Evolutionary conservation across 108 stramenopile species (phyloP).

Genomic region (Conticribra weissflogii): DNA sequence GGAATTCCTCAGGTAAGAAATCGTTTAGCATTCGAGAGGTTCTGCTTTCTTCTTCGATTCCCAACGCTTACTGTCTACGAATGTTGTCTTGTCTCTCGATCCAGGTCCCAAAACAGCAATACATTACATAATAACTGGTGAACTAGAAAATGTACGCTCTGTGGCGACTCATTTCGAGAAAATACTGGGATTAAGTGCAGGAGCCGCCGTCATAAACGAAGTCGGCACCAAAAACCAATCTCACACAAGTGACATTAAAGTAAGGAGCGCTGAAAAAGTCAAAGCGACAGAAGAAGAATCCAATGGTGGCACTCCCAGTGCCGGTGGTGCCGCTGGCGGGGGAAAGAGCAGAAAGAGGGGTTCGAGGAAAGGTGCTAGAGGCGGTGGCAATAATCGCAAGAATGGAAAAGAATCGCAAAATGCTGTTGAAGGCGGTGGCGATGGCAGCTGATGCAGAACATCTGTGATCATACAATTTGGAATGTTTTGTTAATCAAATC

Average conservation of each 20-base stretch:
- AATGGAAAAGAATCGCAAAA: too few relatives aligned
- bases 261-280: not conserved
- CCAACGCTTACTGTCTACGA: not conserved
- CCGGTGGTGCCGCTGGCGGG: not conserved
- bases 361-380: slow-evolving; percentile 10
- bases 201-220: slow-evolving; percentile 17
- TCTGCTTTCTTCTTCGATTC: not conserved
- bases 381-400: too few relatives aligned
- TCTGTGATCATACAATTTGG: too few relatives aligned
- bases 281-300: not conserved
- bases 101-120: slow-evolving; percentile 6
- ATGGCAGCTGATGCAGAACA: too few relatives aligned
- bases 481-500: too few relatives aligned
- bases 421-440: too few relatives aligned
- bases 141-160: slow-evolving; percentile 18
- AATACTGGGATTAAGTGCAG: slow-evolving; percentile 31
- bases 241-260: not conserved
- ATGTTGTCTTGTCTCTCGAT: not conserved
- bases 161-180: slow-evolving; percentile 32
- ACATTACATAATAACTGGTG: slow-evolving; percentile 42
- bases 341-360: slow-evolving; percentile 15
- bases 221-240: not conserved
- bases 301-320: not conserved
- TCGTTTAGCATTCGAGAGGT: not conserved
- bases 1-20: not conserved